Conservation (phyloP, 768 basidiomycete species). For the Amanita rimosa region DNA sequence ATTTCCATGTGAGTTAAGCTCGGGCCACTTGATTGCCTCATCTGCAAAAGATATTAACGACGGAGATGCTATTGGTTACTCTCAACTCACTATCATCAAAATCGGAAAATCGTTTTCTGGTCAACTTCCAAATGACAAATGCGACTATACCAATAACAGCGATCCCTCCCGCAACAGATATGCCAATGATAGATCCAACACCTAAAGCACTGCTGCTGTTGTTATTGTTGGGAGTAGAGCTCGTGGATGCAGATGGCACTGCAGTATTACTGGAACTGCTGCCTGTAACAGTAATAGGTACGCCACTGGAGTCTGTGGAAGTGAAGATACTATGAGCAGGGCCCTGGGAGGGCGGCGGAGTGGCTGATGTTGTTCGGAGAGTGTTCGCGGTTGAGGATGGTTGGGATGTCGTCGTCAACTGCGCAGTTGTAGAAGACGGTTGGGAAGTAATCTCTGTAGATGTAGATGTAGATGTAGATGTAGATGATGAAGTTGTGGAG, state of each 20-base stretch:
- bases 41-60: constrained; percentile 23
- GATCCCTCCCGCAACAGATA: constrained; percentile 74
- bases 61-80: background rate
- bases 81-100: constrained; percentile 67
- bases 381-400: background rate
- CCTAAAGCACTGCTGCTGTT: constrained; percentile 30
- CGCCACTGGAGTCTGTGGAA: constrained; percentile 11
- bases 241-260: constrained; percentile 11
- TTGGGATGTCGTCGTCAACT: background rate
- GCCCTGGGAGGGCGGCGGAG: constrained; percentile 2
- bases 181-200: constrained; percentile 66
- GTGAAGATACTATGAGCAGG: constrained; percentile 9
- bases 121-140: constrained; percentile 83
- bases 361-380: constrained; percentile 9
- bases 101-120: constrained; percentile 61
- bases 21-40: constrained; percentile 89
- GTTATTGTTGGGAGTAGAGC: constrained; percentile 17
- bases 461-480: no score
- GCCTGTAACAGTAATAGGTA: constrained; percentile 15
- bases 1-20: constrained; percentile 55
- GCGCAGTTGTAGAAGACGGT: background rate
- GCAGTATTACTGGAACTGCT: constrained; percentile 10
- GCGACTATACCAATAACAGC: constrained; percentile 58
- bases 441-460: background rate
- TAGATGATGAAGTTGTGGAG: background rate